Evolutionary conservation across 139 green algal genomes (phyloP), one percentile per base, ranked within the genome.

Genomic region (Diplosphaera chodatii): DNA sequence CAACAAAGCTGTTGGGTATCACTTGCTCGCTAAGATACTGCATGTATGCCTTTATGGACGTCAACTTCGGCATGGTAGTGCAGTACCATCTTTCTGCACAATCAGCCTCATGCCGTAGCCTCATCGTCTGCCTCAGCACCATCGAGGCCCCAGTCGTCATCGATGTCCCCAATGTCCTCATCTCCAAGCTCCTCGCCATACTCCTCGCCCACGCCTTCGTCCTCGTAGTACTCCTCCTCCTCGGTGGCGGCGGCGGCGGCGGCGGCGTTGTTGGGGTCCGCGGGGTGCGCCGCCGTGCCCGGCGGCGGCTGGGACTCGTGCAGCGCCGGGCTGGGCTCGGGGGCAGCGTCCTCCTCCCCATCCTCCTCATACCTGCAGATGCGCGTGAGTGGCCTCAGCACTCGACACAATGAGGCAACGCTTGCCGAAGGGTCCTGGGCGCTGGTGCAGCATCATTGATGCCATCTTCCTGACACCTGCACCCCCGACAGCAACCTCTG

Each of bases 121-220:
- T 66, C 62, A 23, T 65, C 34, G 8, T 73, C 63, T 21, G 77
- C 63, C 5, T 75, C 73, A 22, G 78, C 80, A 1, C 67, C 85
- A 48, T 91, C 85, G n/a, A 91, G 69, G 5, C 84, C 76, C 84
- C 84, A 89, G 55, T 91, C 85, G 55, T 89, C 85, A 32, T 90
- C 85, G 5, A 68, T 28, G 31, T 40, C 64, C 4, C 30, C 64
- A 16, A 68, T 27, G 64, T 40, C 64, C 13, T 68, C 31, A 8
- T 68, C 64, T 1, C 48, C 48, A 10, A 59, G 48, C 48, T 68
- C 64, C 8, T 30, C 64, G 48, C 48, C 48, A 59, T n/a, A 59
- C 13, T 59, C 48, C n/a, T n/a, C n/a, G n/a, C n/a, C n/a, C n/a
- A n/a, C n/a, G n/a, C 48, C 48, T 25, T 59, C 48, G 18, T 59